These are phyloP conservation scores for Geotrichum candidum DNA, from an alignment of 1,139 yeast species.

Conservation along the genomic window DNA sequence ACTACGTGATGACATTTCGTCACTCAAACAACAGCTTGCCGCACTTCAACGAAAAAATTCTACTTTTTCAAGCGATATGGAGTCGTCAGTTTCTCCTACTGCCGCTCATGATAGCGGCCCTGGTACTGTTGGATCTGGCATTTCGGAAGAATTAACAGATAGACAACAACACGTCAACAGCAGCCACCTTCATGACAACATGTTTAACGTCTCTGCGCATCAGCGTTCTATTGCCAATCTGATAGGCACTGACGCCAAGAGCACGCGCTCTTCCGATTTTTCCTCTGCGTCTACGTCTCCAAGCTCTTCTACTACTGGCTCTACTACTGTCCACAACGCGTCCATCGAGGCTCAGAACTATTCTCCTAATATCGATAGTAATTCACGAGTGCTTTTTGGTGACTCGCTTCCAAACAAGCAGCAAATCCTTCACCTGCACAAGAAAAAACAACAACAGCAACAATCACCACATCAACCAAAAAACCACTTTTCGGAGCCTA, in stretches of 20 bases:
- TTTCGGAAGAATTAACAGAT: not conserved
- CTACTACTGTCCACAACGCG: not conserved
- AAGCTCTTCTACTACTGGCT: slow-evolving; percentile 1
- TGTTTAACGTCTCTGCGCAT: not conserved
- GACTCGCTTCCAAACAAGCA: slow-evolving; percentile 12
- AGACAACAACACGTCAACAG: not conserved
- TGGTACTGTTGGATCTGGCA: not conserved
- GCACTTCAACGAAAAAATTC: slow-evolving; percentile 47
- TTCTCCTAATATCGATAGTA: slow-evolving; percentile 7
- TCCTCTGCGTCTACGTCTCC: slow-evolving; percentile 5
- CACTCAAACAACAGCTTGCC: slow-evolving; percentile 70
- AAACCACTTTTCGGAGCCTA: not conserved
- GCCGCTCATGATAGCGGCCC: not conserved
- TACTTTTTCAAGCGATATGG: not conserved
- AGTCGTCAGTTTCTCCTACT: slow-evolving; percentile 2
- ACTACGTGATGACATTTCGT: slow-evolving; percentile 77
- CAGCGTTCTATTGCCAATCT: not conserved
- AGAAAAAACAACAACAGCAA: not conserved
- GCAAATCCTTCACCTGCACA: slow-evolving; percentile 1
- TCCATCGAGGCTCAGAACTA: not conserved
- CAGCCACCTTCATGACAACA: not conserved
- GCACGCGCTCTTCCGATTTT: not conserved
- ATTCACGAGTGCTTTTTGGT: slow-evolving; percentile 11
- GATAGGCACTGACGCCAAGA: not conserved
- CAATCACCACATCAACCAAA: not conserved